Base-by-base conservation (phyloP, 768 basidiomycete species). In the Boletellus emodensis region DNA sequence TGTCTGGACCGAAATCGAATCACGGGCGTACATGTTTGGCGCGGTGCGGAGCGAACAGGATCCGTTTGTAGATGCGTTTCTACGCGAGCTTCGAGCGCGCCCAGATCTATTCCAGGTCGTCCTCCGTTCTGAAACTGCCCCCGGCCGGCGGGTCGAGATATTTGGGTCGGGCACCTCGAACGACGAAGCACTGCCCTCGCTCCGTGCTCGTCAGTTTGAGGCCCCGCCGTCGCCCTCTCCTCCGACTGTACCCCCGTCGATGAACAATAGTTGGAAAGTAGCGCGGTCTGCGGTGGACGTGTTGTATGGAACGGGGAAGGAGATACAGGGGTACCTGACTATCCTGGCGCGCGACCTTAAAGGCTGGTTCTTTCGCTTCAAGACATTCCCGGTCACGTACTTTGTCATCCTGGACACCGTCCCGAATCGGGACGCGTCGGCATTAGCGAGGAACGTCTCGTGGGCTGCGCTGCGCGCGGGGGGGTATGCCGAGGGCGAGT, bases 81-180 rank as follows among this genome's bases (percentile, higher is more conserved):
- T 71, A 1, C 44, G 49, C 18, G 64, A 68, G 18, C 61, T 71
- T 15, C 56, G 62, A n/a, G 57, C 56, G 1, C 61, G 64, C 6
- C 69, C 65, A 2, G 65, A 71, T 32, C 51, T 67, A 2, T 71
- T 71, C 41, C 56, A 65, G 24, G 63, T 71, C 3, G 54, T 69
- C 17, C 59, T 61, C 5, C 60, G 57, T 12, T 62, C 65, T 2
- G 68, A 71, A 9, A 65, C 62, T 0, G 60, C 61, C 22, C 64
- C 67, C 1, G 55, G 54, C 1, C 49, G 45, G 14, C 17, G 46
- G 3, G 52, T 70, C 6, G 58, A 66, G 22, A 30, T 35, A 14
- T 70, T 65, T n/a, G 69, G 67, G 4, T 50, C 48, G 1, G 60
- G 58, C n/a, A 40, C 49, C 10, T 42, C 41, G 10, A 54, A 47